Evolutionary conservation across 1,139 yeast genomes (phyloP).

Genomic region (Diutina siamensis): DNA sequence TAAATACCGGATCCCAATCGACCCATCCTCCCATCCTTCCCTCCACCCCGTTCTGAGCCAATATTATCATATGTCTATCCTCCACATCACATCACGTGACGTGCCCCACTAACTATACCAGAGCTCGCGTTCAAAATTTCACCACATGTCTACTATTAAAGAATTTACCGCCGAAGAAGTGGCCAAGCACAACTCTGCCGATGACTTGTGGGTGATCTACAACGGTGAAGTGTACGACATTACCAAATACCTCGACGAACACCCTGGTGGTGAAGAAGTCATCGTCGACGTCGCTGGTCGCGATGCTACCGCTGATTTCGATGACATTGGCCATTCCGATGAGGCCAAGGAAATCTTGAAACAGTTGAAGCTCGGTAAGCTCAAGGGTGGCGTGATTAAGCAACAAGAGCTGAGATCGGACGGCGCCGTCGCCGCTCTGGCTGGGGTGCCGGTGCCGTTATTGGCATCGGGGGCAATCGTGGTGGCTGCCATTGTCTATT

Average conservation of each 20-base stretch:
- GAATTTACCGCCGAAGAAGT: constrained; percentile 48
- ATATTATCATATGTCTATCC: no score
- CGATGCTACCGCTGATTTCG: constrained; percentile 91
- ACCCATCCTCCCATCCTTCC: no score
- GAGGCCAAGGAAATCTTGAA: constrained; percentile 77
- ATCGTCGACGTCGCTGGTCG: constrained; percentile 81
- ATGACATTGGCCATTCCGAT: constrained; percentile 96
- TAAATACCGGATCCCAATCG: no score
- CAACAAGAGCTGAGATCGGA: no score
- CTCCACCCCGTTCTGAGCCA: no score
- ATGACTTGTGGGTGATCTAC: constrained; percentile 84
- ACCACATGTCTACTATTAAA: constrained; percentile 15
- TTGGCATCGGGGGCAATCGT: constrained; percentile 40
- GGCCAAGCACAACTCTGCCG: constrained; percentile 61
- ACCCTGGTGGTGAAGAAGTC: constrained; percentile 99
- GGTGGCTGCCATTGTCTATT: constrained; percentile 47
- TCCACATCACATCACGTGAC: no score
- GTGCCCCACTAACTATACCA: no score
- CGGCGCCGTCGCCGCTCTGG: background rate
- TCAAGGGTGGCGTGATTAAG: constrained; percentile 27
- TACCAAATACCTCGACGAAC: constrained; percentile 80
- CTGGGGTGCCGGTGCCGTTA: constrained; percentile 6
- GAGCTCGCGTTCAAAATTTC: no score
- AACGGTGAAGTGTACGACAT: constrained; percentile 87
- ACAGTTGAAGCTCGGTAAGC: constrained; percentile 55